Base-by-base conservation (phyloP, 139 green algal genomes). In the Eudorina sp. region DNA sequence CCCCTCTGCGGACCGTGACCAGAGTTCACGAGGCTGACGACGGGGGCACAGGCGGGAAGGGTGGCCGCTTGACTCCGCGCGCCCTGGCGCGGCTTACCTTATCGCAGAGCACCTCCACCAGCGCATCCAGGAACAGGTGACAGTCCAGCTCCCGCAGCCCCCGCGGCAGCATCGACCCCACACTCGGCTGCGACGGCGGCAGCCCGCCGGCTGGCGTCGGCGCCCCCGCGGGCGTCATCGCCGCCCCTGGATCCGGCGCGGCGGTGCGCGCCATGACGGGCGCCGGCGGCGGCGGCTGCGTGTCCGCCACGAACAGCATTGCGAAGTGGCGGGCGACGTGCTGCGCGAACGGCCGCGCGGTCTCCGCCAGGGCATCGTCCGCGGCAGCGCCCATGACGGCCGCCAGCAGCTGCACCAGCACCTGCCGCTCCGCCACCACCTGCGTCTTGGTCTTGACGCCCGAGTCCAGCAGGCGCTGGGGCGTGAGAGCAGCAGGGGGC, bases 271-370 rank as follows among this genome's bases (percentile, higher is more conserved):
- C 51, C 90, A 92, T 94, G 66, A 92, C 84, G 13, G 93, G 90
- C 29, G 93, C 89, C 18, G 90, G 89, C 14, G 92, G 89, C 29
- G 93, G 93, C 4, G 81, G 60, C 58, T 79, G 85, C 76, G 89
- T 92, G 25, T 94, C 94, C 3, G 92, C 89, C 18, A 94, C 94
- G 75, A 98, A 96, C 62, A 99, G 94, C 91, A 99, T 94, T 11
- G 96, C 97, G 88, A 98, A 98, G 90, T 99, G 97, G 62, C 96
- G 94, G 73, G 91, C 95, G 25, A 98, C 89, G 53, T 92, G 91
- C 40, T 88, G 48, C 4, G 94, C 93, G 89, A 98, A 99, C 0
- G 92, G 85, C 8, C 89, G 82, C 0, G 95, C 94, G 38, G 89
- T 72, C 3, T 90, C 88, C 3, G 86, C 88, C 38, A 98, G 91